A percentile compares a stretch with the other conserved stretches of the same genome.
These are phyloP conservation scores for Penicillium crystallinum DNA, from an alignment of 495 filamentous ascomycete species.

Conservation along the genomic window DNA sequence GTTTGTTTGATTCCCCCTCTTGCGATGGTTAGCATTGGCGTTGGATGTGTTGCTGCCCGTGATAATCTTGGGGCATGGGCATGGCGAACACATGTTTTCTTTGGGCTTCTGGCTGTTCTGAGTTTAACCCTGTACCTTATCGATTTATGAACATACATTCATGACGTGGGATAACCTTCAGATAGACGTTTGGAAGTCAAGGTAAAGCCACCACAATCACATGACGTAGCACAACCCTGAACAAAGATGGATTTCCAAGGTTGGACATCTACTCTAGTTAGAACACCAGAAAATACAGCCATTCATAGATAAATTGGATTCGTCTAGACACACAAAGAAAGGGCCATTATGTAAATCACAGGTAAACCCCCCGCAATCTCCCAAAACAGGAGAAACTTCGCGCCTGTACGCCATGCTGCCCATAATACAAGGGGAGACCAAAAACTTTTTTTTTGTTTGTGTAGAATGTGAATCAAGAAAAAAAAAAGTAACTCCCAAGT, in stretches of 20 bases:
- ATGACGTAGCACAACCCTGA: not conserved
- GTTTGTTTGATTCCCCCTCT: slow-evolving; percentile 8
- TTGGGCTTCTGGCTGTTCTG: not conserved
- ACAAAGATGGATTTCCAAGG: not conserved
- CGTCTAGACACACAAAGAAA: slow-evolving; percentile 20
- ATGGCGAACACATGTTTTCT: not conserved
- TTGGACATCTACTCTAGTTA: too few relatives aligned
- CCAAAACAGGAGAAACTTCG: slow-evolving; percentile 26
- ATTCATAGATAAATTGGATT: slow-evolving; percentile 21
- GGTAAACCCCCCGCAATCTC: slow-evolving; percentile 17
- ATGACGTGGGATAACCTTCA: not conserved
- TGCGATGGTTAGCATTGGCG: slow-evolving; percentile 12
- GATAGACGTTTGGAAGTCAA: not conserved
- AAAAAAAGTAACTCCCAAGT: slow-evolving; percentile 13
- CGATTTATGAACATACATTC: not conserved
- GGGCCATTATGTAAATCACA: slow-evolving; percentile 24
- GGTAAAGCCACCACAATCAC: not conserved
- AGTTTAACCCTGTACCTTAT: slow-evolving; percentile 1
- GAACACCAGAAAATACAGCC: not conserved
- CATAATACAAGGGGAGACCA: slow-evolving; percentile 34
- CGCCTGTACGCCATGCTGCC: slow-evolving; percentile 46
- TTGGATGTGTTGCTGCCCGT: slow-evolving; percentile 12
- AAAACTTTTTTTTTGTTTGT: slow-evolving; percentile 27
- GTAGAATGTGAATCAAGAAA: slow-evolving; percentile 11
- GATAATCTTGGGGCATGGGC: not conserved